Evolutionary conservation across 2,329 filamentous ascomycete genomes (phyloP).

Genomic region (Geosmithia morbida): DNA sequence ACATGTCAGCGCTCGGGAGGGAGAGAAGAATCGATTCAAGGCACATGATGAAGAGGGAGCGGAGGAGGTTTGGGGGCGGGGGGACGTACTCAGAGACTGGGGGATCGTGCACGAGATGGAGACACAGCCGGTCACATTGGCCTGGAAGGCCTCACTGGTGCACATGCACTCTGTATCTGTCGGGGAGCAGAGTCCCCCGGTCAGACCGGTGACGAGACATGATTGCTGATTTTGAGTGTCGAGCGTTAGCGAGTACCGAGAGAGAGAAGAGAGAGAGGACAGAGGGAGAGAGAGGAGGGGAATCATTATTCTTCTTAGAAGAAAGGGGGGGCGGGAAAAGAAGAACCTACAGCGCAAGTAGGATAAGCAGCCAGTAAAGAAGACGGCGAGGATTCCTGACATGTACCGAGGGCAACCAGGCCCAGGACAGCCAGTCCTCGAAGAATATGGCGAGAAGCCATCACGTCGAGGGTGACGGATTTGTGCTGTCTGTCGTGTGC

Average conservation of each 20-base stretch:
- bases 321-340: no score
- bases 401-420: no score
- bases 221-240: neutral
- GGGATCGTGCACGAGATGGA: neutral
- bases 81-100: neutral
- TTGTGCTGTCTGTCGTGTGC: no score
- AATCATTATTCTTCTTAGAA: no score
- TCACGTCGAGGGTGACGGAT: no score
- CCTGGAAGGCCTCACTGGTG: neutral
- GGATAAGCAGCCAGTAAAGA: neutral
- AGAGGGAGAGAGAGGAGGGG: no score
- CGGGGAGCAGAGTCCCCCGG: neutral
- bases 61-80: neutral
- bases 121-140: neutral
- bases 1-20: no score
- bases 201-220: neutral
- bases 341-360: neutral
- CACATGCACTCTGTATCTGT: neutral
- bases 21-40: neutral
- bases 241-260: neutral
- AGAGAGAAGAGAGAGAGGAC: no score
- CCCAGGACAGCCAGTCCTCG: no score
- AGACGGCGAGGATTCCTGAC: no score
- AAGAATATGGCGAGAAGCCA: no score
- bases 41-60: no score